Base-by-base conservation (phyloP, 2,329 filamentous ascomycete species). In the Xenosphaeropsis pyriputrescens region DNA sequence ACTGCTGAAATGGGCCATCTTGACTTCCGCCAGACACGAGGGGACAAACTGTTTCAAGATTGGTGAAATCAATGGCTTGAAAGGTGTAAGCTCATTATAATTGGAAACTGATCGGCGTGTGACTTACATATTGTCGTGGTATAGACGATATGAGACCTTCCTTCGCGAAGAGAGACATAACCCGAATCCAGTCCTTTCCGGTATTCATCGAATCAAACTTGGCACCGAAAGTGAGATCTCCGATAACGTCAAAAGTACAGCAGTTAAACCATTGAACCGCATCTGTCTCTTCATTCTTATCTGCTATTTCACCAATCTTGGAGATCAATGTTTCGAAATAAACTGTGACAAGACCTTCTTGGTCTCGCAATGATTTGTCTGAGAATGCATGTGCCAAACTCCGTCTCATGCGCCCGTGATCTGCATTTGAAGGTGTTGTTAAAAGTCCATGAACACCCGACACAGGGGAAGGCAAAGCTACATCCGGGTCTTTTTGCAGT, bases 191-290 rank as follows among this genome's bases (percentile, higher is more conserved):
- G 15, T 5, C 5, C 5, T n/a, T 5, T 5, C 5, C 6, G 13
- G 11, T 44, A 18, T 53, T 40, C 11, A 61, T 42, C 39, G 48
- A 53, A 9, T 47, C 49, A 45, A 62, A 62, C 2, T 57, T 52
- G 39, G 63, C 57, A 7, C 60, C 63, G 42, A 65, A 65, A 0
- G 59, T 54, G 19, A 67, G 50, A 42, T 65, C 61, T 14, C 59
- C 59, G 29, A 60, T 54, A 16, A 61, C 50, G 43, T 61, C 59
- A 43, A 62, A 61, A 4, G 57, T 52, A 2, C 49, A 41, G 41
- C 50, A 32, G 26, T 45, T 39, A n/a, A 44, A 32, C 18, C 46
- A 44, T 14, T 35, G 39, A 5, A 41, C 35, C 5, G 6, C 32
- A 6, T 16, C 17, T 5, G 18, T 5, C 8, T 5, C 5, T 19